Percentiles rank a stretch among this genome's conserved stretches.
Evolutionary conservation across 495 filamentous ascomycete species (phyloP).

Genomic region (Cetradonia linearis): DNA sequence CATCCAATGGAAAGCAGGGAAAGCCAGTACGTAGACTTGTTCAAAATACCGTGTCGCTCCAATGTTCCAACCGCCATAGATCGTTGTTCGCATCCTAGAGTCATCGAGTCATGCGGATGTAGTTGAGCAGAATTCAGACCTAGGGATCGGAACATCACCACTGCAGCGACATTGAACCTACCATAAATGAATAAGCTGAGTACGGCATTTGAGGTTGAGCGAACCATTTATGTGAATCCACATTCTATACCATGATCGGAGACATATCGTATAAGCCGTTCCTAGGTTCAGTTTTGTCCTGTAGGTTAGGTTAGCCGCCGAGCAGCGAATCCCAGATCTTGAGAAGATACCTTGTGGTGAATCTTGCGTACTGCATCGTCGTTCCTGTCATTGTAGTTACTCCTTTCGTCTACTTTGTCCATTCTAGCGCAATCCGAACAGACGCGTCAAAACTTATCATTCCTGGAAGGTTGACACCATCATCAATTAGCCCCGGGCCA

Average conservation of each 20-base stretch:
- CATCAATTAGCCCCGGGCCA: background rate
- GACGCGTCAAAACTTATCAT: constrained; percentile 11
- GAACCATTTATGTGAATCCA: background rate
- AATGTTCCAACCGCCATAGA: constrained; percentile 11
- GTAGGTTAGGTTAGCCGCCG: too few species aligned
- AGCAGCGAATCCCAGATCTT: too few species aligned
- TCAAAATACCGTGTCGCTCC: too few species aligned
- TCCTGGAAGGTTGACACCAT: background rate
- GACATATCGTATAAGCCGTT: background rate
- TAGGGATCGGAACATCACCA: background rate
- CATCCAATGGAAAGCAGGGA: background rate
- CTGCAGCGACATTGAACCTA: background rate
- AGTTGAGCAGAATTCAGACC: constrained; percentile 6
- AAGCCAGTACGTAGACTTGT: background rate
- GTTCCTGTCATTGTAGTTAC: too few species aligned
- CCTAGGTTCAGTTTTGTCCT: too few species aligned
- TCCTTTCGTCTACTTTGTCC: background rate
- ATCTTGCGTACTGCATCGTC: constrained; percentile 6
- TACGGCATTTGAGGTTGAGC: too few species aligned
- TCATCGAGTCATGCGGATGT: constrained; percentile 10
- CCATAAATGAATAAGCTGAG: too few species aligned
- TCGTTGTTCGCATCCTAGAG: constrained; percentile 11
- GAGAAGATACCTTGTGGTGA: too few species aligned
- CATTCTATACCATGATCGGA: background rate
- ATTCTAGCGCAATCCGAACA: background rate